Conservation (phyloP, 1,139 yeast genomes). For the Sugiyamaella paludigena region DNA sequence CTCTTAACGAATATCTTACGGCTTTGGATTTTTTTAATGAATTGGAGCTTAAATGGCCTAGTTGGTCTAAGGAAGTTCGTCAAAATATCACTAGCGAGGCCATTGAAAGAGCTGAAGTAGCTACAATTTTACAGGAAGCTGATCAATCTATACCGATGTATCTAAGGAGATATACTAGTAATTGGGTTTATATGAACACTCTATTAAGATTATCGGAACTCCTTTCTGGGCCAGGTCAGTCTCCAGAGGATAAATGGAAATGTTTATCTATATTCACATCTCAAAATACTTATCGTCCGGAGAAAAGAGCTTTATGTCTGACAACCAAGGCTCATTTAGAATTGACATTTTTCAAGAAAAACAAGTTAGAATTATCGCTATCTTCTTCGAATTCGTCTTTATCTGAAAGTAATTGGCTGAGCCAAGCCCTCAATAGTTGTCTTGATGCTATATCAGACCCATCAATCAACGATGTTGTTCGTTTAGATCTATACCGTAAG, state of each 20-base stretch:
- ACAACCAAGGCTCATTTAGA: slow-evolving; percentile 33
- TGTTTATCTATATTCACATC: slow-evolving; percentile 27
- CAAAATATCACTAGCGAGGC: slow-evolving; percentile 1
- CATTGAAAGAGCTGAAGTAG: slow-evolving; percentile 10
- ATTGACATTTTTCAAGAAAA: neutral
- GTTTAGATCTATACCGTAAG: slow-evolving; percentile 16
- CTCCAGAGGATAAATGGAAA: slow-evolving; percentile 18
- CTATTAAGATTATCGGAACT: slow-evolving; percentile 16
- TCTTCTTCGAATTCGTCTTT: neutral
- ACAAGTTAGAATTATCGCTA: neutral
- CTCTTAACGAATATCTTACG: slow-evolving; percentile 17
- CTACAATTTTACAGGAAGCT: slow-evolving; percentile 4
- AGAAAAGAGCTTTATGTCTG: slow-evolving; percentile 28
- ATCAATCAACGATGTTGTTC: slow-evolving; percentile 16
- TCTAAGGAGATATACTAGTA: slow-evolving; percentile 12
- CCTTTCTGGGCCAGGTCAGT: slow-evolving; percentile 10
- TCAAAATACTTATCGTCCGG: slow-evolving; percentile 25
- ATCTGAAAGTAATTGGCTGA: slow-evolving; percentile 1
- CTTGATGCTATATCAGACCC: slow-evolving; percentile 19
- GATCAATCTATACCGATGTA: neutral
- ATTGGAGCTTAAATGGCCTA: slow-evolving; percentile 10
- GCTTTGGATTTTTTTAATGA: slow-evolving; percentile 15
- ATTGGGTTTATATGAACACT: slow-evolving; percentile 16
- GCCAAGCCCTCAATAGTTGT: slow-evolving; percentile 9
- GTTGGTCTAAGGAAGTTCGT: slow-evolving; percentile 14